Base-by-base conservation (phyloP, 257 asterid species). In the Rauvolfia tetraphylla region DNA sequence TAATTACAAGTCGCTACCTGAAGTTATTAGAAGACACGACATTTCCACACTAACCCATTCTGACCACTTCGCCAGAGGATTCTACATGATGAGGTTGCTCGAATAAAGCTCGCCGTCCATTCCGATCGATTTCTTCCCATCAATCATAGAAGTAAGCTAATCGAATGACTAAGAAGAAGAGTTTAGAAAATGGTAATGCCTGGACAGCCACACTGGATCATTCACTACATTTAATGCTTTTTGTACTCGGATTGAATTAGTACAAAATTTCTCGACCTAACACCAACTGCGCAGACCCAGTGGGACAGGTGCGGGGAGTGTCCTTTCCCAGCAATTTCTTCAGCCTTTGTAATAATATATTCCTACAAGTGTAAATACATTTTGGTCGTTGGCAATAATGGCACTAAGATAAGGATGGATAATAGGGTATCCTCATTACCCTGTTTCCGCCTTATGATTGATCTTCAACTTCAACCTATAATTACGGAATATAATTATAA, bases 271-370 rank as follows among this genome's bases (percentile, higher is more conserved):
- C 72, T 73, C 9, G 49, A 81, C 84, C 79, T 68, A 73, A 58
- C 74, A 68, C 73, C 81, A 68, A 81, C 84, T 67, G 38, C 56
- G 34, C 42, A 29, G 70, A 42, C 79, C 81, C 69, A 22, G 49
- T 41, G 75, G 82, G 78, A 27, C 79, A n/a, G 78, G 25, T 34
- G 72, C 61, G 22, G 2, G 3, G 22, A 49, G 2, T 61, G 72
- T 75, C 42, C 71, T 79, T 83, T 66, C 23, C 70, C 75, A 27
- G 27, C 31, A 13, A 46, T 38, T 10, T 63, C n/a, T 53, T 20
- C 1, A 54, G 36, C 6, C 38, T 48, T 23, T 5, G 1, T 14
- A 5, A 29, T 72, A 51, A 53, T 53, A 49, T 33, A 53, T 17
- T n/a, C 49, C 25, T 27, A 31, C 51, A 72, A 68, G 36, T 42